phyloP scores from a whole-genome alignment of 768 basidiomycete species.

The Psilocybe tampanensis region DNA sequence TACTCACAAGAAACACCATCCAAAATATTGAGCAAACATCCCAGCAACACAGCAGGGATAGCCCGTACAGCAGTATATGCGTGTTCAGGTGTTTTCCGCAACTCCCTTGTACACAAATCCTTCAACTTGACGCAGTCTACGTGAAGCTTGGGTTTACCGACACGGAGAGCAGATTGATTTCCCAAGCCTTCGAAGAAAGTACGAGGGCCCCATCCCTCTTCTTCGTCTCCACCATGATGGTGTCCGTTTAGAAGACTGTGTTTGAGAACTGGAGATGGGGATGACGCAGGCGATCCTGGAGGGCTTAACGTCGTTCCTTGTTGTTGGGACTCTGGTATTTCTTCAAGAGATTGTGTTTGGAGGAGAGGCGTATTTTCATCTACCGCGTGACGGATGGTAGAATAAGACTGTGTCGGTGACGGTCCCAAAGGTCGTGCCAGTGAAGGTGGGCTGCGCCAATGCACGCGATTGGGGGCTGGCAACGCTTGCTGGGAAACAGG shows the following conservation, averaged over 20 bases:
- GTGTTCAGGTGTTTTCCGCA: conserved; percentile 19
- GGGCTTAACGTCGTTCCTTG: background rate
- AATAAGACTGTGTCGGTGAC: conserved; percentile 12
- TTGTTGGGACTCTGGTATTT: background rate
- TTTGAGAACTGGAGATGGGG: background rate
- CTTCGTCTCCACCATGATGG: conserved; percentile 5
- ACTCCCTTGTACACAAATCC: conserved; percentile 6
- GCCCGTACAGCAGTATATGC: conserved; percentile 39
- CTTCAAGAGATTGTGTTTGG: background rate
- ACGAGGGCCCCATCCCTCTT: conserved; percentile 16
- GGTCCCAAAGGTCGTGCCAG: conserved; percentile 18
- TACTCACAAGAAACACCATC: conserved; percentile 90
- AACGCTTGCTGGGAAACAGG: conserved; percentile 5
- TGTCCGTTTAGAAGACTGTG: background rate
- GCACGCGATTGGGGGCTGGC: conserved; percentile 20
- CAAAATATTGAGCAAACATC: conserved; percentile 84
- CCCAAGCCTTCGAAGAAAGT: conserved; percentile 5
- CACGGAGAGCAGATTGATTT: background rate
- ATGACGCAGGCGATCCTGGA: background rate
- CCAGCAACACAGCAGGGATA: conserved; percentile 85
- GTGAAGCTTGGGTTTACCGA: conserved; percentile 7
- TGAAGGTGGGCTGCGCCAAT: conserved; percentile 28
- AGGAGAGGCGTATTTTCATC: conserved; percentile 11
- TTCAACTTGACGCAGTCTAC: conserved; percentile 8
- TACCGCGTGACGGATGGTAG: background rate